Evolutionary conservation across 768 basidiomycete genomes (phyloP).

Genomic region (Rhizopogon rudus): DNA sequence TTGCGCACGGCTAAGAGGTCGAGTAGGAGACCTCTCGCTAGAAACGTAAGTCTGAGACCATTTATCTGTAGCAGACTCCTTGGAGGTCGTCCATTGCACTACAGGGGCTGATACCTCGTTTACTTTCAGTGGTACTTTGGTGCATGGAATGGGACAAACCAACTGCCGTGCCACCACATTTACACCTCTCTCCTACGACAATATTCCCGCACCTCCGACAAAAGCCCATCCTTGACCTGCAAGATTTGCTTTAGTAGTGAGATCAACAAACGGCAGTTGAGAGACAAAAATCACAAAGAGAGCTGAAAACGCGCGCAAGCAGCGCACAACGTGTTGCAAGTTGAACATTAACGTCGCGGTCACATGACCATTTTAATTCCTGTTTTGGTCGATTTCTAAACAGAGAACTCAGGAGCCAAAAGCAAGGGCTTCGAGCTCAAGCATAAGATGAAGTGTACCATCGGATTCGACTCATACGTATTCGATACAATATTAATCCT

Average conservation of each 20-base stretch:
- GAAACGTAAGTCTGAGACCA: conserved; percentile 81
- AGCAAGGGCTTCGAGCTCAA: no score
- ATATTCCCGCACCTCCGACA: conserved; percentile 86
- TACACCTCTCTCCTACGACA: conserved; percentile 64
- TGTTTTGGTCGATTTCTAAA: no score
- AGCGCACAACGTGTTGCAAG: background rate
- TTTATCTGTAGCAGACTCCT: conserved; percentile 48
- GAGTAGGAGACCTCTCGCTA: conserved; percentile 43
- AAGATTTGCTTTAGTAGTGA: background rate
- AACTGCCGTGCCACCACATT: conserved; percentile 75
- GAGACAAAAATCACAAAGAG: background rate
- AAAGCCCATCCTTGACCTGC: conserved; percentile 57
- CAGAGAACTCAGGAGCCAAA: no score
- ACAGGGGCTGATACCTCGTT: conserved; percentile 50
- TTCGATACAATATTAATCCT: no score
- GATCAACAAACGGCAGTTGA: conserved; percentile 1
- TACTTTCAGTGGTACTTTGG: conserved; percentile 9
- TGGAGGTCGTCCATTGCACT: conserved; percentile 51
- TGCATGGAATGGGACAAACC: conserved; percentile 44
- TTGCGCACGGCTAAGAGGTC: conserved; percentile 20
- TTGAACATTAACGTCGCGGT: conserved; percentile 4
- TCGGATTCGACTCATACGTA: no score
- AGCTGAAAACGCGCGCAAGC: background rate
- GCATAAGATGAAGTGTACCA: no score
- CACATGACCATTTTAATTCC: conserved; percentile 3